Evolutionary conservation across 768 basidiomycete genomes (phyloP).

Genomic region (Tulasnella sp.): DNA sequence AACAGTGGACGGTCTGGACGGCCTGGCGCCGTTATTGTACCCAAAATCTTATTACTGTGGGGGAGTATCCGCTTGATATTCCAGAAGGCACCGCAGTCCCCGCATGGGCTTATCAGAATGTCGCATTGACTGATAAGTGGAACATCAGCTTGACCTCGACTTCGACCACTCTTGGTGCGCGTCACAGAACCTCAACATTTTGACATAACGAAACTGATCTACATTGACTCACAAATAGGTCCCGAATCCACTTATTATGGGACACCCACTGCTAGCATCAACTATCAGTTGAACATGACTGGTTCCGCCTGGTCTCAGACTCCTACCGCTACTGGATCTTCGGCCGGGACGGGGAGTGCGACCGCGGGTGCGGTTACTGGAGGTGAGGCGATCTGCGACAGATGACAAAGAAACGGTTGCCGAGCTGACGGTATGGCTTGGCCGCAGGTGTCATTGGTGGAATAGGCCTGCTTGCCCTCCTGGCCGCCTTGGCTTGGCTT

Average conservation of each 20-base stretch:
- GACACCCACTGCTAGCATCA: conserved; percentile 12
- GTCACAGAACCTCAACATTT: background rate
- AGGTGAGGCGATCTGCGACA: background rate
- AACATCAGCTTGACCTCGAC: background rate
- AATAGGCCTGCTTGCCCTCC: background rate
- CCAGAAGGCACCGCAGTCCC: conserved; percentile 52
- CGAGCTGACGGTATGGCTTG: background rate
- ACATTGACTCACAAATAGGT: background rate
- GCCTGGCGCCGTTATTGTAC: conserved; percentile 36
- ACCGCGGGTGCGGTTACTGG: conserved; percentile 15
- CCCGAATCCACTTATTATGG: conserved; percentile 24
- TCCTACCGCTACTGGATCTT: background rate
- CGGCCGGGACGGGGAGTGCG: background rate
- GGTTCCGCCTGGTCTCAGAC: background rate
- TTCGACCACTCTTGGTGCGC: background rate
- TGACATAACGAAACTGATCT: background rate
- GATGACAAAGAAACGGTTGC: background rate
- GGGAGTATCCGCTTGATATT: conserved; percentile 48
- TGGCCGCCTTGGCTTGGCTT: background rate
- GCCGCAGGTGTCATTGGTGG: conserved; percentile 19
- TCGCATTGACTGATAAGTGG: conserved; percentile 33
- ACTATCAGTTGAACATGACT: background rate
- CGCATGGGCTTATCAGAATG: conserved; percentile 59
- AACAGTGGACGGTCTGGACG: conserved; percentile 35
- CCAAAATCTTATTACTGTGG: conserved; percentile 17